Conservation (phyloP, 1,139 yeast species). For the Geotrichum bryndzae region DNA sequence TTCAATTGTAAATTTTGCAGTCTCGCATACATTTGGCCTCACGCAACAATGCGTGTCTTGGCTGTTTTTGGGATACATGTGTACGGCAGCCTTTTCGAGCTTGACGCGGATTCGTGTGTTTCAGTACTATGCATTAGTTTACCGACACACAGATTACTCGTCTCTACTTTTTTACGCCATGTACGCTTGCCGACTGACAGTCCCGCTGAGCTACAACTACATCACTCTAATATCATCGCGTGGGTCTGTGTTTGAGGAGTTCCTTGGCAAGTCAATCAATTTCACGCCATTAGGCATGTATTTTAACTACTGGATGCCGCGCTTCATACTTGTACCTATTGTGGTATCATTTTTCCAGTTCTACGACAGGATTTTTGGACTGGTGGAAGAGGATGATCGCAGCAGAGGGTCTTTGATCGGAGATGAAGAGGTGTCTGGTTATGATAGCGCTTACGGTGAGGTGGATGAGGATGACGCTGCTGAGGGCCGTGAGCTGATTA, state of each 20-base stretch:
- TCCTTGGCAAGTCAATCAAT: constrained; percentile 71
- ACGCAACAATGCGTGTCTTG: constrained; percentile 39
- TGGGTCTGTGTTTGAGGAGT: constrained; percentile 42
- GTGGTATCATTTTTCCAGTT: constrained; percentile 56
- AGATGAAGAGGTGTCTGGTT: constrained; percentile 37
- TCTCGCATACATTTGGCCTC: constrained; percentile 33
- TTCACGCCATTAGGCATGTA: constrained; percentile 68
- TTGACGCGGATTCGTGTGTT: constrained; percentile 63
- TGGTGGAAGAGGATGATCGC: constrained; percentile 46
- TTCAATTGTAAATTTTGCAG: constrained; percentile 53
- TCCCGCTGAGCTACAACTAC: constrained; percentile 79
- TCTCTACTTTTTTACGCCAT: constrained; percentile 73
- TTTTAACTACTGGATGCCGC: constrained; percentile 68
- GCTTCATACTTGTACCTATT: constrained; percentile 67
- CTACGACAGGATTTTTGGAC: constrained; percentile 46
- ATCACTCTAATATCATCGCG: constrained; percentile 54
- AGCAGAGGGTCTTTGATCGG: constrained; percentile 48
- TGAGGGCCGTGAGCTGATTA: constrained; percentile 38
- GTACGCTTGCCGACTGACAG: constrained; percentile 74
- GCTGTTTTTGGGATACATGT: constrained; percentile 57
- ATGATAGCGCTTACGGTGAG: constrained; percentile 25
- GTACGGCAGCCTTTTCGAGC: constrained; percentile 57
- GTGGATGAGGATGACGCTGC: constrained; percentile 26
- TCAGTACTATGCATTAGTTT: constrained; percentile 69
- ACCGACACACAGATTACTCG: constrained; percentile 61